Conservation (phyloP, 371 early-diverging fungal species). For the Chytridiales sp. region DNA sequence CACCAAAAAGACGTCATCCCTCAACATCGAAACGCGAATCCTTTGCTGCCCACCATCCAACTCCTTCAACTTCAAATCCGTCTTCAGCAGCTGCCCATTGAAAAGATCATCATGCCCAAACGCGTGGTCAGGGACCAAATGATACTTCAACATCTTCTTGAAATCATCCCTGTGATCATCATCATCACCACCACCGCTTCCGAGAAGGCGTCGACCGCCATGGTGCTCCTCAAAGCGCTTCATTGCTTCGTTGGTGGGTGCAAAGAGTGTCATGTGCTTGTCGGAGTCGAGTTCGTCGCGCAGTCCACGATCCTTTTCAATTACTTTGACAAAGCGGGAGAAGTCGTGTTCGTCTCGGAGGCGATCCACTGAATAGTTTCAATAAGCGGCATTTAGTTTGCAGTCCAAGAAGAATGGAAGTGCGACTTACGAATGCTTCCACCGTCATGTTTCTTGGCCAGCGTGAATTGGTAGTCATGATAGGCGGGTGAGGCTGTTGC, state of each 20-base stretch:
- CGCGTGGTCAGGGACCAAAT: slow-evolving; percentile 25
- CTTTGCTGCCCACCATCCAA: slow-evolving; percentile 28
- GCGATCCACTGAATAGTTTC: slow-evolving; percentile 25
- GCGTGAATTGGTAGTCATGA: too few relatives aligned
- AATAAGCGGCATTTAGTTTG: too few relatives aligned
- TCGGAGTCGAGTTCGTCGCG: slow-evolving; percentile 31
- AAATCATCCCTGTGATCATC: background rate
- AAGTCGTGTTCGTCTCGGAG: slow-evolving; percentile 26
- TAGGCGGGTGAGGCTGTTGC: too few relatives aligned
- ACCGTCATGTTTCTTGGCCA: too few relatives aligned
- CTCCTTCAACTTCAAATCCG: slow-evolving; percentile 19
- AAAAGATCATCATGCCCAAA: slow-evolving; percentile 13
- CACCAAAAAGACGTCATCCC: slow-evolving; percentile 20
- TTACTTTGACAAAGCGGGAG: slow-evolving; percentile 25
- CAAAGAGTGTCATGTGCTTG: slow-evolving; percentile 19
- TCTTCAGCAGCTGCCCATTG: slow-evolving; percentile 27
- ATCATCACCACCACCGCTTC: background rate
- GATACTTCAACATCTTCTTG: slow-evolving; percentile 20
- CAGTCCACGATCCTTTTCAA: slow-evolving; percentile 29
- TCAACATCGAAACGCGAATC: slow-evolving; percentile 29
- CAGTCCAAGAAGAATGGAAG: too few relatives aligned
- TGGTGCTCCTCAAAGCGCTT: slow-evolving; percentile 11
- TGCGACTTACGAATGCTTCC: too few relatives aligned
- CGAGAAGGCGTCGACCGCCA: background rate
- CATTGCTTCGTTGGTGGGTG: slow-evolving; percentile 24